Evolutionary conservation across 1,139 yeast genomes (phyloP).

Genomic region (Lodderomyces metapsilosis): DNA sequence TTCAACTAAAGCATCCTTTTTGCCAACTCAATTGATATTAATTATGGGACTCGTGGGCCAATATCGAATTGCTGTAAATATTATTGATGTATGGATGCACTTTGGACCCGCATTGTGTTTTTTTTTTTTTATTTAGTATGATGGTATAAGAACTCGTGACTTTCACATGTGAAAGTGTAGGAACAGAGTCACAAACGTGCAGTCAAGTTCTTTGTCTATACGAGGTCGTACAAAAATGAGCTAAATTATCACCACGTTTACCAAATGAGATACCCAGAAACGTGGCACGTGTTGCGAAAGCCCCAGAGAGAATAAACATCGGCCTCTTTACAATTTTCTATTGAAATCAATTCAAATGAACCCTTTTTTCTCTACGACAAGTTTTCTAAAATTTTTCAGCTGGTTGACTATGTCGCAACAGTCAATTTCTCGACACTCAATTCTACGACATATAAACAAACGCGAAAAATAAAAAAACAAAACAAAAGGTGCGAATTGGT

Average conservation of each 20-base stretch:
- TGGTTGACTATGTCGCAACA: too few relatives aligned
- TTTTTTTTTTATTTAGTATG: neutral
- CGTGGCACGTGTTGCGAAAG: too few relatives aligned
- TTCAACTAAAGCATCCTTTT: too few relatives aligned
- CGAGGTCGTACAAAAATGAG: neutral
- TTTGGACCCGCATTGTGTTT: neutral
- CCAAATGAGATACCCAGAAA: too few relatives aligned
- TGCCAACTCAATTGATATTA: too few relatives aligned
- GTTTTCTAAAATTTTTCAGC: too few relatives aligned
- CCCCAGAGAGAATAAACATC: too few relatives aligned
- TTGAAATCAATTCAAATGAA: too few relatives aligned
- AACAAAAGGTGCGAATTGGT: neutral
- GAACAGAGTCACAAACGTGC: neutral
- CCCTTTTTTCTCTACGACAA: too few relatives aligned
- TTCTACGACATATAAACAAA: neutral
- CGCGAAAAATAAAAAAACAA: constrained; percentile 6
- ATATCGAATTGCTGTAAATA: neutral
- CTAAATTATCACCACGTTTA: too few relatives aligned
- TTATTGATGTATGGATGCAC: constrained; percentile 8
- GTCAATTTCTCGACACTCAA: neutral
- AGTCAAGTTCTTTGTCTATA: neutral
- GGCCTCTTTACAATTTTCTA: too few relatives aligned
- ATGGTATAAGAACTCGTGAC: constrained; percentile 12
- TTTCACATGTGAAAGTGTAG: constrained; percentile 4
- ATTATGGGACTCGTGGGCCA: neutral